These are phyloP conservation scores for Coemansia sp. DNA, from an alignment of 192 early-diverging fungal genomes.

Conservation along the genomic window DNA sequence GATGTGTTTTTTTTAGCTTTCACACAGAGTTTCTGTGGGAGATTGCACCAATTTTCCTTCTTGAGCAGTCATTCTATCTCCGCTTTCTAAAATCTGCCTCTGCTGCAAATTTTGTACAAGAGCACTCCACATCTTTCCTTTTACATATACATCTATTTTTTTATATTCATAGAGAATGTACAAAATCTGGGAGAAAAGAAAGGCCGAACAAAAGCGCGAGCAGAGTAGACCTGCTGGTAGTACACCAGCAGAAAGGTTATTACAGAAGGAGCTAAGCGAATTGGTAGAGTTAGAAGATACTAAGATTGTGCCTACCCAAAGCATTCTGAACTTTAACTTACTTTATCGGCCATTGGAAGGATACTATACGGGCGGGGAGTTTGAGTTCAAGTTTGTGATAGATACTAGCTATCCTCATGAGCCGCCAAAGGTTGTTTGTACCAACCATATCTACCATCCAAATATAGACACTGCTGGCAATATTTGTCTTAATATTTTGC, in stretches of 20 bases:
- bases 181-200: slow-evolving; percentile 89
- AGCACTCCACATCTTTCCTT: slow-evolving; percentile 1
- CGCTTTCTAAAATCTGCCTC: not conserved
- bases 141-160: slow-evolving; percentile 1
- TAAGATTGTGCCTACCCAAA: slow-evolving; percentile 73
- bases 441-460: slow-evolving; percentile 93
- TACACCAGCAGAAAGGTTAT: slow-evolving; percentile 82
- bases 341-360: slow-evolving; percentile 83
- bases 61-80: not conserved
- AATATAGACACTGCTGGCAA: slow-evolving; percentile 97
- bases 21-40: no score
- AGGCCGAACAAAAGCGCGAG: slow-evolving; percentile 71
- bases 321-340: slow-evolving; percentile 76
- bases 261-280: slow-evolving; percentile 94
- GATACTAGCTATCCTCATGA: slow-evolving; percentile 92
- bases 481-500: slow-evolving; percentile 93
- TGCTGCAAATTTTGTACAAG: not conserved
- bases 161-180: slow-evolving; percentile 58
- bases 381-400: slow-evolving; percentile 80
- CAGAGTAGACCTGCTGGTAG: slow-evolving; percentile 69
- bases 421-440: slow-evolving; percentile 87
- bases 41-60: not conserved
- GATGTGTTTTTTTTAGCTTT: no score
- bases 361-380: slow-evolving; percentile 82
- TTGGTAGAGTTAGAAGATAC: slow-evolving; percentile 78